These are phyloP conservation scores for Boletus patriciae DNA, from an alignment of 768 basidiomycete genomes.

Conservation along the genomic window DNA sequence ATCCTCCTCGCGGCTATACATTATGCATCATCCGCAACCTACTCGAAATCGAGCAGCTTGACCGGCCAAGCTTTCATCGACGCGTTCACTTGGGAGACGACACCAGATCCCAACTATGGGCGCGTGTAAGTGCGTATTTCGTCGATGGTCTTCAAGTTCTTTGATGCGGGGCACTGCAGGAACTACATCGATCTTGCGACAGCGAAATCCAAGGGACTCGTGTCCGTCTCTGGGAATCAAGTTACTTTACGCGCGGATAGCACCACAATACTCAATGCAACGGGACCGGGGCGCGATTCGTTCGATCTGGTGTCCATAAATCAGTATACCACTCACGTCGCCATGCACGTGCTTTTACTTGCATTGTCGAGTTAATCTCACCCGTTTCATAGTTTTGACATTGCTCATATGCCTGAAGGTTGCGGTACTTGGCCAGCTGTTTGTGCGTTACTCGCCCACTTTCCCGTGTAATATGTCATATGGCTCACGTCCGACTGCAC, in stretches of 20 bases:
- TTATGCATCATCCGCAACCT: slow-evolving; percentile 40
- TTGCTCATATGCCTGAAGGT: slow-evolving; percentile 40
- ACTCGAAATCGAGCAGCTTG: slow-evolving; percentile 45
- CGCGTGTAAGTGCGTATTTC: slow-evolving; percentile 20
- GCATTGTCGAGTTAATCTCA: neutral
- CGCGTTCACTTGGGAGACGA: slow-evolving; percentile 29
- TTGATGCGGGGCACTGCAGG: slow-evolving; percentile 19
- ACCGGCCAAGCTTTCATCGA: slow-evolving; percentile 50
- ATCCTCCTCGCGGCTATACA: slow-evolving; percentile 6
- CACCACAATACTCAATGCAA: slow-evolving; percentile 31
- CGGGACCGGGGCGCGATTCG: slow-evolving; percentile 37
- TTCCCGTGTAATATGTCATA: neutral
- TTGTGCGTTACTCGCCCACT: slow-evolving; percentile 25
- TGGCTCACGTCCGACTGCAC: neutral
- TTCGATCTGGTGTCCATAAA: slow-evolving; percentile 34
- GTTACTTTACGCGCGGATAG: slow-evolving; percentile 37
- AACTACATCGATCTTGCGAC: slow-evolving; percentile 49
- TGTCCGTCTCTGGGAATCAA: slow-evolving; percentile 48
- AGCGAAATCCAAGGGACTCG: slow-evolving; percentile 57
- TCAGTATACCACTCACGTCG: slow-evolving; percentile 37
- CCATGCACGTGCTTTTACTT: slow-evolving; percentile 21
- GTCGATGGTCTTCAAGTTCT: neutral
- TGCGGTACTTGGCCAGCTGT: slow-evolving; percentile 43
- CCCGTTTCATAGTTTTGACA: slow-evolving; percentile 31
- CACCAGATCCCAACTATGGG: slow-evolving; percentile 32